Conservation (phyloP, 140 eudicot genomes). For the Erigeron philadelphicus region DNA sequence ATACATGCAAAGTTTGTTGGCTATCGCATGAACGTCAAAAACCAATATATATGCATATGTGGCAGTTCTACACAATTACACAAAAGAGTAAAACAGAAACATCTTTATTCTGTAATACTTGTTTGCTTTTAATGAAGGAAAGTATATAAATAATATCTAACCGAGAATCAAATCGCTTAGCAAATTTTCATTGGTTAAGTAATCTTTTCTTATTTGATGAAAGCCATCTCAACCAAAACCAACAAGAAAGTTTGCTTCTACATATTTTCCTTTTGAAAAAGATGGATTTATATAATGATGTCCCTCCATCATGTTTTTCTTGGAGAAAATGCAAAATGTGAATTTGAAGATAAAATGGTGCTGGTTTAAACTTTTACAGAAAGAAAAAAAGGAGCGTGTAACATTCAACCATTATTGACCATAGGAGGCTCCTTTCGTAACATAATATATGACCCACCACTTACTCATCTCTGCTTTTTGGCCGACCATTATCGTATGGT, state of each 20-base stretch:
- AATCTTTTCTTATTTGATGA: no score
- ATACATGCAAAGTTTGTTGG: no score
- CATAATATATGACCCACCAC: constrained; percentile 24
- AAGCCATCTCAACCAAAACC: constrained; percentile 20
- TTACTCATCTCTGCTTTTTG: constrained; percentile 19
- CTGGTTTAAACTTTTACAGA: constrained; percentile 29
- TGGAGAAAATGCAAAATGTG: no score
- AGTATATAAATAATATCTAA: no score
- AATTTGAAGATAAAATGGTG: no score
- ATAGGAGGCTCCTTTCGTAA: constrained; percentile 22
- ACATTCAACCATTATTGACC: constrained; percentile 31
- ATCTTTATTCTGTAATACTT: no score
- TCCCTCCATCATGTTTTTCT: constrained; percentile 24
- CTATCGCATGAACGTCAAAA: neutral
- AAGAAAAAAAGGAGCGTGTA: constrained; percentile 34
- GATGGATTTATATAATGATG: neutral
- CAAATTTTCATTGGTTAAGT: no score
- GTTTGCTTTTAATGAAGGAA: no score
- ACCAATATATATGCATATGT: no score
- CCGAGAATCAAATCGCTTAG: no score
- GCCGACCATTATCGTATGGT: constrained; percentile 25
- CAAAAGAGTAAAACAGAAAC: no score
- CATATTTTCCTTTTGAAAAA: constrained; percentile 13
- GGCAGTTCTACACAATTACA: no score
- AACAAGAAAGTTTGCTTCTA: constrained; percentile 9